Conservation (phyloP, 176 grass and related monocot genomes). For the Oryza punctata region DNA sequence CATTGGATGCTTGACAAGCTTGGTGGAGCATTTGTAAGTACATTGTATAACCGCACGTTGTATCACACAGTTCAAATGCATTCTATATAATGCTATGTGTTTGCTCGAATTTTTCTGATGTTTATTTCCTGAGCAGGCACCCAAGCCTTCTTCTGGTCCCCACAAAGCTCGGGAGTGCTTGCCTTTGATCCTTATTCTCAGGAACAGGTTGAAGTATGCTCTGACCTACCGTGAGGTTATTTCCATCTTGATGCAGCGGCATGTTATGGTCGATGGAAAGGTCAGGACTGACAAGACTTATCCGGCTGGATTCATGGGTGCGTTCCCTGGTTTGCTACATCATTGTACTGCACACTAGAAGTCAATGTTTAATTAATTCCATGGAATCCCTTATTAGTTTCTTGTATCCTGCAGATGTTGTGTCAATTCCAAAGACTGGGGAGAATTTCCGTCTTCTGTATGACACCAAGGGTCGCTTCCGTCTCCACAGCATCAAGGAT, state of each 20-base stretch:
- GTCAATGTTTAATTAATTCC: background rate
- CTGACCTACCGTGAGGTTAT: slow-evolving; percentile 51
- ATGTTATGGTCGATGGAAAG: slow-evolving; percentile 53
- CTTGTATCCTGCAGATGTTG: slow-evolving; percentile 38
- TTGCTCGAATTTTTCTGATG: background rate
- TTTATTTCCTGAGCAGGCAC: slow-evolving; percentile 38
- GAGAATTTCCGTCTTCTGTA: slow-evolving; percentile 53
- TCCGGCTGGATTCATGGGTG: slow-evolving; percentile 54
- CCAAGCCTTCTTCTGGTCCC: slow-evolving; percentile 55
- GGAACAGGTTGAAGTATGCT: slow-evolving; percentile 59
- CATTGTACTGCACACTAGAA: background rate
- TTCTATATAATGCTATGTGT: background rate
- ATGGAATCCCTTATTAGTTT: background rate
- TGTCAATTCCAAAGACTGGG: slow-evolving; percentile 47
- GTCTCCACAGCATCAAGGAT: slow-evolving; percentile 49
- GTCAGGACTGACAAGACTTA: slow-evolving; percentile 60
- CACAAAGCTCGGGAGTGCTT: slow-evolving; percentile 52
- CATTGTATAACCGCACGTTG: background rate
- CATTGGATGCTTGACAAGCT: slow-evolving; percentile 49
- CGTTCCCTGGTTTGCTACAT: background rate
- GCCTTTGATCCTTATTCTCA: slow-evolving; percentile 52
- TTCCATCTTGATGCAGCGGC: slow-evolving; percentile 58
- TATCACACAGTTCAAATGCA: background rate
- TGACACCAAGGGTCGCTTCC: slow-evolving; percentile 58
- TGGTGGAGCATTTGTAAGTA: slow-evolving; percentile 41